Conservation (phyloP, 176 grass and related monocot genomes). For the Cocos nucifera region DNA sequence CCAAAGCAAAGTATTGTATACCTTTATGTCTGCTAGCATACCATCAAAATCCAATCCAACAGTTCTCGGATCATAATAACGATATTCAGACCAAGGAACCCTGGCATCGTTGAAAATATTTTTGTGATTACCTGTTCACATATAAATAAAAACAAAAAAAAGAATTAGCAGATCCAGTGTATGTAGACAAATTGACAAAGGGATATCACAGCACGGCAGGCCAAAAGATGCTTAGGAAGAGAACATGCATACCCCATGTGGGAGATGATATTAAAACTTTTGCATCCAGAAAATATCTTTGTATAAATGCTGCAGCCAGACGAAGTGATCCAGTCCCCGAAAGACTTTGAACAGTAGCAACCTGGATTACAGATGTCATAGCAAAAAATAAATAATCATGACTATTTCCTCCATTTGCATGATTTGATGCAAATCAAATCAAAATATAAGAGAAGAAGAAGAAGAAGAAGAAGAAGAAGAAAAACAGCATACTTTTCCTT, state of each 20-base stretch:
- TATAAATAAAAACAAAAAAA: not conserved
- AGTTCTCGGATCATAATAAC: slow-evolving; percentile 92
- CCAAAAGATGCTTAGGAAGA: too few species aligned
- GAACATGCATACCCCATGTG: slow-evolving; percentile 62
- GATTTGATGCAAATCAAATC: not conserved
- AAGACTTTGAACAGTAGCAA: slow-evolving; percentile 88
- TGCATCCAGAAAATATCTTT: slow-evolving; percentile 85
- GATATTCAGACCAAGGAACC: slow-evolving; percentile 97
- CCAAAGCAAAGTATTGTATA: slow-evolving; percentile 16
- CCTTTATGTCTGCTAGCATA: slow-evolving; percentile 94
- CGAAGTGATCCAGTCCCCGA: slow-evolving; percentile 87
- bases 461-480: too few species aligned
- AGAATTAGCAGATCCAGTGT: not conserved
- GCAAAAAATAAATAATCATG: too few species aligned
- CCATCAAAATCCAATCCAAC: slow-evolving; percentile 96
- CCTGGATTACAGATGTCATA: slow-evolving; percentile 26
- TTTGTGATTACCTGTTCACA: slow-evolving; percentile 83
- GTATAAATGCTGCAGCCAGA: slow-evolving; percentile 89
- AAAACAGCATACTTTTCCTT: slow-evolving; percentile 46
- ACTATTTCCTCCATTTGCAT: too few species aligned
- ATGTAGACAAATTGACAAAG: too few species aligned
- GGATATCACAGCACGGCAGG: too few species aligned
- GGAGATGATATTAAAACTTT: slow-evolving; percentile 96
- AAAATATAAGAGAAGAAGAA: not conserved
- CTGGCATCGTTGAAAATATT: slow-evolving; percentile 98